Conservation (phyloP, 306 rosid species). For the Pterocarpus santalinus region DNA sequence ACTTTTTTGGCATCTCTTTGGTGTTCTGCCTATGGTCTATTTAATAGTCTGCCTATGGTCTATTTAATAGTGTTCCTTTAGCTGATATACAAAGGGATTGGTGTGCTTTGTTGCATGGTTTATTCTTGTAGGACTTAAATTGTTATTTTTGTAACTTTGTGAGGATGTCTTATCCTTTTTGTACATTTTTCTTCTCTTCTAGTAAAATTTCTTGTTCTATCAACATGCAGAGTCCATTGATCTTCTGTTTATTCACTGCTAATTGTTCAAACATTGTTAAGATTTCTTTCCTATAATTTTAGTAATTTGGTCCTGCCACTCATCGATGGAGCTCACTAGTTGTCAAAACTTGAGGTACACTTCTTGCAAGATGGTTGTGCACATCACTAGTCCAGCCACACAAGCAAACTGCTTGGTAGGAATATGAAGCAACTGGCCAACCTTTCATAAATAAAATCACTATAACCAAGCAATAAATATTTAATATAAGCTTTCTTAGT, state of each 20-base stretch:
- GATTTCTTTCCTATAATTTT: slow-evolving; percentile 17
- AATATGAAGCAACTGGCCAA: slow-evolving; percentile 7
- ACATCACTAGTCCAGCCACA: slow-evolving; percentile 6
- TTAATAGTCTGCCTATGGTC: too few species aligned
- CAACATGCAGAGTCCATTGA: slow-evolving; percentile 24
- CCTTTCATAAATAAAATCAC: slow-evolving; percentile 6
- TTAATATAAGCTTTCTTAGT: not conserved
- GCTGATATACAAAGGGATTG: too few species aligned
- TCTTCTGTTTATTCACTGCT: slow-evolving; percentile 13
- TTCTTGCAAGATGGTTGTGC: slow-evolving; percentile 26
- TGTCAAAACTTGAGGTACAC: slow-evolving; percentile 28
- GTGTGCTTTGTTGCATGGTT: too few species aligned
- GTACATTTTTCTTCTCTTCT: too few species aligned
- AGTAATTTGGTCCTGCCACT: not conserved
- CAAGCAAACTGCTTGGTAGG: not conserved
- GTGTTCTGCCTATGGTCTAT: too few species aligned
- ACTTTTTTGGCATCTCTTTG: too few species aligned
- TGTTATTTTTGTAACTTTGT: too few species aligned
- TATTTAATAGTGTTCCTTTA: too few species aligned
- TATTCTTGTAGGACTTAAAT: too few species aligned
- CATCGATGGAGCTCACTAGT: slow-evolving; percentile 23
- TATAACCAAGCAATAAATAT: slow-evolving; percentile 20
- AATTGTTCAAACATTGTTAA: slow-evolving; percentile 29
- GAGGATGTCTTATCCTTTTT: too few species aligned
- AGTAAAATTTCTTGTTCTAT: too few species aligned